Base-by-base conservation (phyloP, 371 early-diverging fungal species). In the Lichtheimia ornata region DNA sequence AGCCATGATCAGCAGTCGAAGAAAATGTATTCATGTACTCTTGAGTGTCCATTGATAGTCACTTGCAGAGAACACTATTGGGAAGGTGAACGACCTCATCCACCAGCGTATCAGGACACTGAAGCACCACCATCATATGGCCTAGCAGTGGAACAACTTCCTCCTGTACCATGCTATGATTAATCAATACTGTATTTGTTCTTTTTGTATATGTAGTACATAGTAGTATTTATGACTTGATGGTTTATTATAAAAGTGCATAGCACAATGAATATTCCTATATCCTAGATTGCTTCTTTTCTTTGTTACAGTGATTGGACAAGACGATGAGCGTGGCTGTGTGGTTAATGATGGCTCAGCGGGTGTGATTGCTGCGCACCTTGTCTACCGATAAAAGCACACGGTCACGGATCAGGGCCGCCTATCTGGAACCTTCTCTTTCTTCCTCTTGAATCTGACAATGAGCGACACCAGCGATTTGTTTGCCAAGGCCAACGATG, bases 401-500 rank as follows among this genome's bases (percentile, higher is more conserved):
- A 47, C 47, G 47, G 47, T 47, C 47, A 47, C 47, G 47, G 47
- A 22, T 22, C 35, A 35, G 11, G 4, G 11, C 35, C 22, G 22
- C 22, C 35, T 35, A 22, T 47, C 47, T 47, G 47, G 47, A 47
- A 47, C 22, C 47, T 47, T 47, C 47, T 47, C 22, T 47, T 20
- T 47, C 20, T 18, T 17, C 22, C 47, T 47, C 11, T 47, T 47
- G n/a, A 47, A 47, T 2, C 17, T 47, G n/a, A 17, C 22, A 47
- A 47, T 47, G 47, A 47, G 18, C 47, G 6, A 5, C 47, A 85
- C 89, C 42, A 88, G 91, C 58, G 90, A 95, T 64, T 81, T 88
- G 50, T 94, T 90, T 66, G 82, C 89, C 5, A 76, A 82, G 55
- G 96, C 95, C 41, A 95, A 93, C 77, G 88, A 88, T 65, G 92